Percentiles rank a stretch among this genome's conserved stretches.
phyloP scores from a whole-genome alignment of 495 filamentous ascomycete genomes.

The Xylaria longipes region DNA sequence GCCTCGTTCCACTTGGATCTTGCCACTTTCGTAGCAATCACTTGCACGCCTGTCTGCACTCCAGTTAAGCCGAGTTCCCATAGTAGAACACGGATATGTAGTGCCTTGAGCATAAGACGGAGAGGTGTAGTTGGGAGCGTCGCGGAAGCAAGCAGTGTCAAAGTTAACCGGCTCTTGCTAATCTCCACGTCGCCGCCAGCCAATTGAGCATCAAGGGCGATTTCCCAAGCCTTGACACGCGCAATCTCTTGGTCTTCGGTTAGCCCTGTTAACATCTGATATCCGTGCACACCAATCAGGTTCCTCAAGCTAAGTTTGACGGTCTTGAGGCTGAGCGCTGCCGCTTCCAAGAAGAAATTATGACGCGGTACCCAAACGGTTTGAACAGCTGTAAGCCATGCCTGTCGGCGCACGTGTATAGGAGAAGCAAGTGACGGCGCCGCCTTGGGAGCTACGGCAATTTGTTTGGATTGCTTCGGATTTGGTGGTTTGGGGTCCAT shows the following conservation, averaged over 20 bases:
- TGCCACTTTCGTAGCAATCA: conserved; percentile 71
- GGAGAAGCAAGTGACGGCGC: conserved; percentile 79
- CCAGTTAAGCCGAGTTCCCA: conserved; percentile 75
- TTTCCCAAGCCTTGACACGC: conserved; percentile 90
- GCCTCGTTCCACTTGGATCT: conserved; percentile 83
- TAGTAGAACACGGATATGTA: conserved; percentile 87
- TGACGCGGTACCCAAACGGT: conserved; percentile 93
- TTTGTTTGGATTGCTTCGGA: conserved; percentile 48
- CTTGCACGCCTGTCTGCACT: conserved; percentile 66
- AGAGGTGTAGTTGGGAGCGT: conserved; percentile 85
- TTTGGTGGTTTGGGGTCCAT: conserved; percentile 58
- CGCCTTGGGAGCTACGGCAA: conserved; percentile 50
- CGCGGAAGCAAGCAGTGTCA: conserved; percentile 87
- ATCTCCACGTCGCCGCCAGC: conserved; percentile 93
- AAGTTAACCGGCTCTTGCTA: conserved; percentile 81
- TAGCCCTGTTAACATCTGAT: conserved; percentile 77
- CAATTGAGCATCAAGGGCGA: conserved; percentile 92
- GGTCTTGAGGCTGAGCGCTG: conserved; percentile 79
- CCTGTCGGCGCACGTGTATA: conserved; percentile 83
- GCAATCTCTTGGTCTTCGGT: conserved; percentile 87
- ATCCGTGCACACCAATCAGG: conserved; percentile 74
- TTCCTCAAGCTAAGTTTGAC: conserved; percentile 82
- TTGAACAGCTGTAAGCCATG: conserved; percentile 95
- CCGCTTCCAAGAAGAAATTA: conserved; percentile 81
- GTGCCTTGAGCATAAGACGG: conserved; percentile 87